These are phyloP conservation scores for Carex scoparia DNA, from an alignment of 176 grass and related monocot genomes.

Conservation along the genomic window DNA sequence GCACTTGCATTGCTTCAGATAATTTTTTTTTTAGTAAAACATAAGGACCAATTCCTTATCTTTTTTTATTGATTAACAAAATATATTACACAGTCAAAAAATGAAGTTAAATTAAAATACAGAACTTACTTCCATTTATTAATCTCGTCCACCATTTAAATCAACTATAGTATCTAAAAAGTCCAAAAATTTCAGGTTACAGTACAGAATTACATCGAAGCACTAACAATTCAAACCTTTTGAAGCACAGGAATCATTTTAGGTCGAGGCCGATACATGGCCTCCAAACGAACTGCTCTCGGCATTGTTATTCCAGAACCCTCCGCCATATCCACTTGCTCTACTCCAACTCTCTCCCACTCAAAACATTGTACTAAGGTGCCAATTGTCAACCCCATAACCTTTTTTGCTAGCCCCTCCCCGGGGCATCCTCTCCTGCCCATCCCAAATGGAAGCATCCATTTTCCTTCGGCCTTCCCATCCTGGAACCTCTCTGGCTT, in stretches of 20 bases:
- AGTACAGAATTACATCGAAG: background rate
- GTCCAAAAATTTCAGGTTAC: background rate
- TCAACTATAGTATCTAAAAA: background rate
- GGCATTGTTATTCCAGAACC: constrained; percentile 65
- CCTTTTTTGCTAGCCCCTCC: constrained; percentile 26
- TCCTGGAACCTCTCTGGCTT: constrained; percentile 48
- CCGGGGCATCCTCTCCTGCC: constrained; percentile 43
- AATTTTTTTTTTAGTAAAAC: background rate
- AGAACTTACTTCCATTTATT: too few relatives aligned
- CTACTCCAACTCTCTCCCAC: constrained; percentile 18
- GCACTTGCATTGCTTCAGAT: background rate
- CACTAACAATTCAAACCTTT: background rate
- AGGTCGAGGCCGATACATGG: constrained; percentile 17
- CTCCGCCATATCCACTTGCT: constrained; percentile 48
- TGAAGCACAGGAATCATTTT: constrained; percentile 11
- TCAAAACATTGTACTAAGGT: constrained; percentile 48
- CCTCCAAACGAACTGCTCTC: constrained; percentile 35
- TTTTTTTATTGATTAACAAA: background rate
- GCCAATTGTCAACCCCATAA: constrained; percentile 26
- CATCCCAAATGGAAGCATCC: constrained; percentile 55
- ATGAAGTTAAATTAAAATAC: background rate
- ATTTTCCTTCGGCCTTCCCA: background rate
- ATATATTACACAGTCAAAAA: background rate
- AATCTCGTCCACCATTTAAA: background rate
- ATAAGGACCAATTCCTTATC: background rate